Percentiles rank a stretch among this genome's conserved stretches.
Evolutionary conservation across 2,329 filamentous ascomycete species (phyloP).

Genomic region (Annulohypoxylon truncatum): DNA sequence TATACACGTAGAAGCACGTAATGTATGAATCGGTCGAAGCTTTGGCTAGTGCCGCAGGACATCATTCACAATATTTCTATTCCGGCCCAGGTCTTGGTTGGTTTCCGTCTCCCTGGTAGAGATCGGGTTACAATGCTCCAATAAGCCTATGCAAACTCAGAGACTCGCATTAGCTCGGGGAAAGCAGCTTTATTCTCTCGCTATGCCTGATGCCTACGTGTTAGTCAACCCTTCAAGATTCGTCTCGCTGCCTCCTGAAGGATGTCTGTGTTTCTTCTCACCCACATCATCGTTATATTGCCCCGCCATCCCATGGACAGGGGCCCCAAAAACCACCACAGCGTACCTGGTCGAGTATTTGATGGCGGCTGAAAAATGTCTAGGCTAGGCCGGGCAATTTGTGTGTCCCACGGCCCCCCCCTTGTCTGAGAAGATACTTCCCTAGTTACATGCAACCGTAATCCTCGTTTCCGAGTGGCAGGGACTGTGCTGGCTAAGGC

Average conservation of each 20-base stretch:
- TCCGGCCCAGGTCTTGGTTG: constrained; percentile 24
- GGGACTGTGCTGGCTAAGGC: constrained; percentile 37
- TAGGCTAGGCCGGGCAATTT: constrained; percentile 43
- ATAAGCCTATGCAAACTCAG: constrained; percentile 36
- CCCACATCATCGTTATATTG: constrained; percentile 39
- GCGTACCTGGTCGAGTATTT: constrained; percentile 41
- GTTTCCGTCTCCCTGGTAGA: constrained; percentile 32
- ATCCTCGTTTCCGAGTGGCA: constrained; percentile 42
- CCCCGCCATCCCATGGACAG: constrained; percentile 33
- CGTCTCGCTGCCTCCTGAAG: constrained; percentile 21
- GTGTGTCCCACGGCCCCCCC: constrained; percentile 33
- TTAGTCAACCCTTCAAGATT: constrained; percentile 40
- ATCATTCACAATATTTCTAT: constrained; percentile 25
- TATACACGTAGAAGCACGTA: constrained; percentile 15
- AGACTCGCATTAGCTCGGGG: constrained; percentile 32
- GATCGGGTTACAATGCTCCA: constrained; percentile 29
- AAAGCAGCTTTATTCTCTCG: constrained; percentile 1
- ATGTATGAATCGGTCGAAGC: constrained; percentile 33
- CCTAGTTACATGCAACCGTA: constrained; percentile 37
- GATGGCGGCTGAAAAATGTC: constrained; percentile 44
- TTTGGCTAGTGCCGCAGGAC: constrained; percentile 40
- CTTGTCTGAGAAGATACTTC: constrained; percentile 47
- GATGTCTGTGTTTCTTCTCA: constrained; percentile 35
- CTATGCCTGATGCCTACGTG: constrained; percentile 17
- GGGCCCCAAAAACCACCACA: constrained; percentile 18